Percentiles rank a stretch among this genome's conserved stretches.
phyloP scores from a whole-genome alignment of 2,329 filamentous ascomycete species.

The Geosmithia flava region DNA sequence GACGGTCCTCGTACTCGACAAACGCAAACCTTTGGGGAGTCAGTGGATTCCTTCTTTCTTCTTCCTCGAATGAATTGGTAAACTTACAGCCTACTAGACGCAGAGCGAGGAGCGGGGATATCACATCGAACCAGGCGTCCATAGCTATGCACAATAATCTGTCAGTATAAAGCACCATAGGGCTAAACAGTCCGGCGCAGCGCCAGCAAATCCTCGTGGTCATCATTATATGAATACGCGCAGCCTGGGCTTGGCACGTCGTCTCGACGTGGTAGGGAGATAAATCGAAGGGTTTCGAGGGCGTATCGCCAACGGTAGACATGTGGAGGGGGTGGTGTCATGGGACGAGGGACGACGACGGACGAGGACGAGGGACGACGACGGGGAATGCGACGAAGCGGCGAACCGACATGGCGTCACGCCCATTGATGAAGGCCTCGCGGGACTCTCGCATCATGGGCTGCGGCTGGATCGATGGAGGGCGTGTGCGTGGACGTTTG shows the following conservation, averaged over 20 bases:
- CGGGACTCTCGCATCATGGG: neutral
- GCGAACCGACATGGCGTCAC: conserved; percentile 7
- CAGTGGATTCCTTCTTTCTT: neutral
- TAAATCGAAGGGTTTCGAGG: neutral
- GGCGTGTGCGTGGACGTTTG: conserved; percentile 16
- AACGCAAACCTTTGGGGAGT: conserved; percentile 65
- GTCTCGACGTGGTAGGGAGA: neutral
- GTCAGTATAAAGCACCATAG: conserved; percentile 36
- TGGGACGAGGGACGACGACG: conserved; percentile 16
- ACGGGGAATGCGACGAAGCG: conserved; percentile 23
- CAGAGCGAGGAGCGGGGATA: conserved; percentile 90
- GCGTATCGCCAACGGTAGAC: conserved; percentile 1
- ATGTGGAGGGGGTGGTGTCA: conserved; percentile 1
- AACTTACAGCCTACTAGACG: conserved; percentile 88
- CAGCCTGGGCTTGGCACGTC: neutral
- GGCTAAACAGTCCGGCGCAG: neutral
- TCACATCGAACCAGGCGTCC: conserved; percentile 96
- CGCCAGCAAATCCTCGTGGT: neutral
- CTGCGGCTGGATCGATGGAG: conserved; percentile 5
- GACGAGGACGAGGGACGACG: conserved; percentile 10
- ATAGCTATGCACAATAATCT: conserved; percentile 49
- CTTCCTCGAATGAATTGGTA: neutral
- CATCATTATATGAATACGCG: neutral
- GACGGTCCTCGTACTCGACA: conserved; percentile 96
- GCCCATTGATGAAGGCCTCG: neutral